Evolutionary conservation across 768 basidiomycete species (phyloP), one percentile per base, ranked within the genome.

Genomic region (Hydnomerulius pinastri): DNA sequence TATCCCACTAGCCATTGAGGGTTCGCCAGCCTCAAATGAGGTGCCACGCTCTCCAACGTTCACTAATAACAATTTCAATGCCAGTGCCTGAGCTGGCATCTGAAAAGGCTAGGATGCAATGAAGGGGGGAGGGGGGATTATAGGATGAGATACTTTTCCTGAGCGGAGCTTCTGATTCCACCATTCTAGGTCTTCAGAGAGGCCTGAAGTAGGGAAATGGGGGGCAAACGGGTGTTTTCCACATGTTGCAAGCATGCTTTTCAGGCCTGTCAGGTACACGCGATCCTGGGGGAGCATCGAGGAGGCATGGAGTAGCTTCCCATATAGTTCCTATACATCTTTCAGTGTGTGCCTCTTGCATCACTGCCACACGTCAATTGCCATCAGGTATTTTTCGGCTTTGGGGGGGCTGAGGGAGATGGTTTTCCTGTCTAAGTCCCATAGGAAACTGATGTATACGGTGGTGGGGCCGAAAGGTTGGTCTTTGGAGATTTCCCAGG

Each of bases 81-180:
- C 49, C 50, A 50, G 75, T 68, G 2, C 62, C 69, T 0, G 67
- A 68, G 62, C 73, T 76, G 2, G 75, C 75, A 55, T 79, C 71
- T 1, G 71, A 78, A 65, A 57, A 78, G 15, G 42, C 48, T 4
- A 5, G 18, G 33, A 13, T 18, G 41, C 7, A 1, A 20, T 17
- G 33, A 23, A 28, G 27, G 21, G 13, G 24, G 20, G 6, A 0
- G 56, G 45, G 24, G 35, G 43, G 13, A 27, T 27, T 32, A 58
- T 60, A 33, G 45, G 28, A 1, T 53, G 32, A 8, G 25, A 43
- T 17, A 29, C 29, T 53, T 6, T 44, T 2, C 17, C 40, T 1
- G 23, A 57, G 1, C 13, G 21, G 0, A 51, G 36, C 7, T 17
- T 29, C 8, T 24, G 15, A 1, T 6, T 10, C 73, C 74, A 76